Conservation (phyloP, 495 filamentous ascomycete genomes). For the Neurospora africana region DNA sequence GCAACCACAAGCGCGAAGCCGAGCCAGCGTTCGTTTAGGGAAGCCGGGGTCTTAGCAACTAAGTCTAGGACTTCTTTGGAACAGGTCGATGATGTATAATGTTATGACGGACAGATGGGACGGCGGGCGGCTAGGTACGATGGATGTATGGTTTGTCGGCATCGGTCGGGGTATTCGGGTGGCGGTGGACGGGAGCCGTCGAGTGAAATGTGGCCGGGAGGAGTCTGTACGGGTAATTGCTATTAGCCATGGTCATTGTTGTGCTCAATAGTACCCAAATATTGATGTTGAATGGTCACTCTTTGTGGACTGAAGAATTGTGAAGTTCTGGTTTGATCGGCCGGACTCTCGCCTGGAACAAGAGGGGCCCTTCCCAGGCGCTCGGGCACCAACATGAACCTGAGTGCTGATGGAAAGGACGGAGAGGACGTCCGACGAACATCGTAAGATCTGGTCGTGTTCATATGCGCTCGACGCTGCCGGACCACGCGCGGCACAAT, state of each 20-base stretch:
- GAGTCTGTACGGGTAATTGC: not conserved
- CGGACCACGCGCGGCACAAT: not conserved
- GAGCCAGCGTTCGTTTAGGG: not conserved
- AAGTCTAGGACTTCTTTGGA: not conserved
- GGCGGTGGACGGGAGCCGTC: not conserved
- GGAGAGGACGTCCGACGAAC: not conserved
- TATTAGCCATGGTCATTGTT: not conserved
- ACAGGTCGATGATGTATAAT: not conserved
- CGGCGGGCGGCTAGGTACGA: not conserved
- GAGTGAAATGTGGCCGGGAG: not conserved
- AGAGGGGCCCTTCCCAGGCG: not conserved
- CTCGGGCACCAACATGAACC: not conserved
- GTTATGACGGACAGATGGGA: not conserved
- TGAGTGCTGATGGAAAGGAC: not conserved
- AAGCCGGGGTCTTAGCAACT: not conserved
- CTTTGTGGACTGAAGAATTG: not conserved
- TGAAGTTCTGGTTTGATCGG: not conserved
- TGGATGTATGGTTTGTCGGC: not conserved
- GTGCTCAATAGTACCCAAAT: not conserved
- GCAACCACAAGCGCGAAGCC: not conserved
- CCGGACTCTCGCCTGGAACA: not conserved
- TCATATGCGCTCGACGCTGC: not conserved
- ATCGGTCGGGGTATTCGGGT: not conserved
- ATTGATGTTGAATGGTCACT: not conserved
- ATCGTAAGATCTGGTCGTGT: not conserved